phyloP scores from a whole-genome alignment of 2,329 filamentous ascomycete species.

The Penicillium sp. region DNA sequence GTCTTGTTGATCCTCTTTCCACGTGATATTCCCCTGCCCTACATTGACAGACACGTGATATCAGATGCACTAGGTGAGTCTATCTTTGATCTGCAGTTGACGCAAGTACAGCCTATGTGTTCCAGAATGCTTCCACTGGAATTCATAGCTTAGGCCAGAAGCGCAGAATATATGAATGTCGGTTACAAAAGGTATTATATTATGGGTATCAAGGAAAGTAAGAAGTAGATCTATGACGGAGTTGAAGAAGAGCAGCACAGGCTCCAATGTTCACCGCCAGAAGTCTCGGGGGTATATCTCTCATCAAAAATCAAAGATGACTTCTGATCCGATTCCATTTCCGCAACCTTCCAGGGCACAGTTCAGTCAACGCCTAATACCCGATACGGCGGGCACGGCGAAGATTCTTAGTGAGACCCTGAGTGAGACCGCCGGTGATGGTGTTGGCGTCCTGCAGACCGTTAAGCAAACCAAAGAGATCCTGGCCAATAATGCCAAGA shows the following conservation, averaged over 20 bases:
- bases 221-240: slow-evolving; percentile 5
- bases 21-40: not conserved
- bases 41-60: not conserved
- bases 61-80: not conserved
- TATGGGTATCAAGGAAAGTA: slow-evolving; percentile 18
- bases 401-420: slow-evolving; percentile 15
- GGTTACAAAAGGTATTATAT: slow-evolving; percentile 7
- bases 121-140: not conserved
- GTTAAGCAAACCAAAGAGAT: slow-evolving; percentile 19
- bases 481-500: slow-evolving; percentile 8
- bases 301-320: not conserved
- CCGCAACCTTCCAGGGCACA: not conserved
- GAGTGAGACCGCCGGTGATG: slow-evolving; percentile 1
- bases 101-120: no score
- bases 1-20: not conserved
- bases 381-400: slow-evolving; percentile 16
- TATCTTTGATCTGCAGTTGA: no score
- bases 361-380: not conserved
- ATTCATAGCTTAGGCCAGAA: no score
- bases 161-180: not conserved
- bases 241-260: not conserved
- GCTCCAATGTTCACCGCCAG: not conserved
- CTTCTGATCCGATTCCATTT: not conserved
- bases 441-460: slow-evolving; percentile 18
- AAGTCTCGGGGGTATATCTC: not conserved